Evolutionary conservation across 208 protist genomes (phyloP).

Genomic region (Acanthamoeba culbertsoni): DNA sequence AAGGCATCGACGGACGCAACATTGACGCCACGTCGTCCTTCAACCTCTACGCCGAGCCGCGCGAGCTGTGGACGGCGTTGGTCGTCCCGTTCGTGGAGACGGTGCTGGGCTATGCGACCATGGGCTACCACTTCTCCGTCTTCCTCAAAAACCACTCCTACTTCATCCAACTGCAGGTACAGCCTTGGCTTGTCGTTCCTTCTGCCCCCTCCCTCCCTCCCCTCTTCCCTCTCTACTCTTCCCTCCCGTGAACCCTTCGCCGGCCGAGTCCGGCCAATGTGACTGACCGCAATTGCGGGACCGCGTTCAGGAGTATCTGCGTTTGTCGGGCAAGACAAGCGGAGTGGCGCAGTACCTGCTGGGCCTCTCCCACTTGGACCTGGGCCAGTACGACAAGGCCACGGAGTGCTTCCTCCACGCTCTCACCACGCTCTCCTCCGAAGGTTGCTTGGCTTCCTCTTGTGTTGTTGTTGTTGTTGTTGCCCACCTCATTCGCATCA

Average conservation of each 20-base stretch:
- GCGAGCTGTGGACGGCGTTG: not conserved
- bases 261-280: not conserved
- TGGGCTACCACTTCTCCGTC: slow-evolving; percentile 35
- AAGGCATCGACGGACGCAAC: not conserved
- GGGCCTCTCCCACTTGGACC: not conserved
- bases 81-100: not conserved
- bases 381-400: slow-evolving; percentile 7
- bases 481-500: no score
- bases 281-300: not conserved
- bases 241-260: not conserved
- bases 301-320: not conserved
- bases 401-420: slow-evolving; percentile 45
- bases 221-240: not conserved
- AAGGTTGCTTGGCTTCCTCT: not conserved
- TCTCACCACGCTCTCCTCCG: slow-evolving; percentile 13
- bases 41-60: slow-evolving; percentile 35
- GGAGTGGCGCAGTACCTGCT: slow-evolving; percentile 35
- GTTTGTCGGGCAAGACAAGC: slow-evolving; percentile 31
- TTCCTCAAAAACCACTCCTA: slow-evolving; percentile 45
- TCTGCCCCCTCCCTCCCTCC: not conserved
- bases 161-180: not conserved
- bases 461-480: not conserved
- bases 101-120: slow-evolving; percentile 12
- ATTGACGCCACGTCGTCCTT: slow-evolving; percentile 3
- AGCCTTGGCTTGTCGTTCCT: not conserved